Conservation (phyloP, 495 filamentous ascomycete species). For the Hypoxylon fragiforme region DNA sequence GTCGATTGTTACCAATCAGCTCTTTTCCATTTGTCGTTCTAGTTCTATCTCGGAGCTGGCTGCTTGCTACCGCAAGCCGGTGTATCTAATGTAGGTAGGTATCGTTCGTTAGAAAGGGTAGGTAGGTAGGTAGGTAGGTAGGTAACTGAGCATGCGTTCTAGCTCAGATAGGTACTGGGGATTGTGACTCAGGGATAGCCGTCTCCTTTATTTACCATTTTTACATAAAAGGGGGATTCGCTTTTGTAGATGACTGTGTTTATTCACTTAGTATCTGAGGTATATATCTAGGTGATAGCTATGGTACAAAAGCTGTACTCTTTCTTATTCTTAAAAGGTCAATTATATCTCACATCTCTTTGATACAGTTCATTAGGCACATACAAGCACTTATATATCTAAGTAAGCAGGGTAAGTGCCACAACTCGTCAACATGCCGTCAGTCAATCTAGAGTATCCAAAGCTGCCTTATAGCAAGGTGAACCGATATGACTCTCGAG, state of each 20-base stretch:
- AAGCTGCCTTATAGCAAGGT: conserved; percentile 69
- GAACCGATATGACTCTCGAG: conserved; percentile 69
- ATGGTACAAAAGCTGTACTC: no score
- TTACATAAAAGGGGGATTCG: conserved; percentile 1
- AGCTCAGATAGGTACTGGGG: no score
- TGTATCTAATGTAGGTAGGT: background rate
- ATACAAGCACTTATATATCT: no score
- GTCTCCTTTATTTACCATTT: background rate
- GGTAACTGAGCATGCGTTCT: no score
- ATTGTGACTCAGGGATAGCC: conserved; percentile 8
- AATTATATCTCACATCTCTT: no score
- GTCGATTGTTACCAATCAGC: conserved; percentile 12
- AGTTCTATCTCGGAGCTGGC: background rate
- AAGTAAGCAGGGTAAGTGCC: no score
- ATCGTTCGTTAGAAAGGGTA: background rate
- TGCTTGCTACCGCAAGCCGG: no score
- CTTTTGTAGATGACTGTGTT: background rate
- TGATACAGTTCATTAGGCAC: no score
- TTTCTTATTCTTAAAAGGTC: no score
- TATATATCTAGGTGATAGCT: no score
- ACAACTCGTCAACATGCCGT: conserved; percentile 48
- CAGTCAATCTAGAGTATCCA: conserved; percentile 64
- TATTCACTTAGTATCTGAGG: no score
- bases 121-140: conserved; percentile 5
- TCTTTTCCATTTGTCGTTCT: conserved; percentile 17